Evolutionary conservation across 139 green algal species (phyloP), one percentile per base, ranked within the genome.

Genomic region (Zygnema circumcarinatum): DNA sequence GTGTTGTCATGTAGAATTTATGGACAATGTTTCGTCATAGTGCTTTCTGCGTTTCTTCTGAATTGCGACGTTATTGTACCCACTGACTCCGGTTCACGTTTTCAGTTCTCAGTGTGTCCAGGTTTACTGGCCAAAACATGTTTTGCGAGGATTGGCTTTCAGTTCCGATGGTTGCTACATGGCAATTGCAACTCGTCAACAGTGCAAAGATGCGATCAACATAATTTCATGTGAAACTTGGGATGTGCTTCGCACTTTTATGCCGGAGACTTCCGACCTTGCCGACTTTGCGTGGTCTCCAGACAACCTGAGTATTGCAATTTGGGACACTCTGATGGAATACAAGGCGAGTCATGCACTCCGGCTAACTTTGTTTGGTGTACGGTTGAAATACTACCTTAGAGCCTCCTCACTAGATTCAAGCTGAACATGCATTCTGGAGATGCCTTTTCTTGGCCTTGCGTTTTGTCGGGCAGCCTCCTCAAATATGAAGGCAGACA

Each of bases 51-150:
- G n/a, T n/a, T n/a, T n/a, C n/a, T n/a, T n/a, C n/a, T n/a, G n/a
- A n/a, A n/a, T n/a, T n/a, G n/a, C n/a, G n/a, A n/a, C n/a, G n/a
- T n/a, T n/a, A n/a, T n/a, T n/a, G n/a, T n/a, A n/a, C n/a, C n/a
- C n/a, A n/a, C n/a, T n/a, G n/a, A n/a, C n/a, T n/a, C n/a, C n/a
- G n/a, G n/a, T n/a, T n/a, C n/a, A n/a, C n/a, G n/a, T n/a, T 62
- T 16, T 92, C 33, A 88, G 93, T 68, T 92, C 93, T 52, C 86
- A 40, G 16, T 96, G 93, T 80, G 83, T 89, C 0, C 93, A 96
- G 87, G 87, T 98, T 35, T 76, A 72, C 0, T 93, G 91, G 1
- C 94, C 96, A 2, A 98, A 98, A 90, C 82, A 87, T 53, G 76
- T 80, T 0, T 74, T 89, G 1, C 88, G 75, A 36, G 96, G 93